Base-by-base conservation (phyloP, 768 basidiomycete genomes). In the Cubamyces sp. region DNA sequence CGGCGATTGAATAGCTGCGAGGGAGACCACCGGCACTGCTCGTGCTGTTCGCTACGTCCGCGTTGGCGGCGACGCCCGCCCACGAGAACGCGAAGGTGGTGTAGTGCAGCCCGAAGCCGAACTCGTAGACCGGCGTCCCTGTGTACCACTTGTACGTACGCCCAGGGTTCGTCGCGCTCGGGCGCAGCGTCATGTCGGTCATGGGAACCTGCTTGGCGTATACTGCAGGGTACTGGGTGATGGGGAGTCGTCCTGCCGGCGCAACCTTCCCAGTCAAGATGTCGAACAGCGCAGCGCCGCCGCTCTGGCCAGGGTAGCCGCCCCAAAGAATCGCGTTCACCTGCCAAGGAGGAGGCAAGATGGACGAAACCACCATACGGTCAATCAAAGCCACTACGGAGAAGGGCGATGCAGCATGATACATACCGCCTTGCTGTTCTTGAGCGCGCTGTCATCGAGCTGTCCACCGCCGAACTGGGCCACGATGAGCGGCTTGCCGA, bases 81-180 rank as follows among this genome's bases (percentile, higher is more conserved):
- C 82, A 84, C 26, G 69, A 67, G 50, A 80, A 69, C 18, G 50
- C 60, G 72, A 86, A 85, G 6, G 73, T 80, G 4, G 84, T 85
- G 71, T 78, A 85, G 68, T 84, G 83, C 52, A 84, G 72, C 19
- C 84, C 85, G 54, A 77, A 76, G 18, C 84, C 85, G 64, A 84
- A 85, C 56, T 79, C 77, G 68, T 78, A 83, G 19, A 84, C 75
- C n/a, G 83, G 79, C 16, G 75, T 75, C 15, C 78, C 82, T 23
- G 74, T 76, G 73, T 79, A 85, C 84, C 84, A 87, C 64, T 79
- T 83, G 72, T 85, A 85, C 9, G 84, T 85, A 37, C 84, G 77
- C 12, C 84, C 84, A 0, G 84, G 84, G 64, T 78, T 82, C 49
- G 74, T 75, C 30, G 71, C 64, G 66, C 76, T 79, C 7, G 84